Base-by-base conservation (phyloP, 805 yeast genomes). In the Candida gorgasii region DNA sequence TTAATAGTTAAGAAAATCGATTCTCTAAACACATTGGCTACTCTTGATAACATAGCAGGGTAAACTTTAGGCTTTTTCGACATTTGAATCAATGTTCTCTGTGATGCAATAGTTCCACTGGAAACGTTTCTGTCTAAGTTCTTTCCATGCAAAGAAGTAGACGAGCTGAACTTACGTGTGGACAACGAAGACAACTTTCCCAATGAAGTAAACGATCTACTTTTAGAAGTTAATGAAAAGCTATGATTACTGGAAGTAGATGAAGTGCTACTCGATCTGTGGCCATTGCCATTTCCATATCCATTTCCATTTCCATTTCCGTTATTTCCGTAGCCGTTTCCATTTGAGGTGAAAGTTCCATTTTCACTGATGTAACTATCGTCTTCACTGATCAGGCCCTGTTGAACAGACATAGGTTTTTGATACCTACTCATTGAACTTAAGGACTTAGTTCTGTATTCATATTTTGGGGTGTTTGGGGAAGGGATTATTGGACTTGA, bases 11-110 rank as follows among this genome's bases (percentile, higher is more conserved):
- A 59, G 16, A 78, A 78, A 22, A 89, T 75, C 16, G 80, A 69
- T 46, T 84, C 87, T 49, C 81, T 79, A 62, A 92, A 89, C 17
- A 80, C 76, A 16, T 74, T 76, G 0, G 97, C 96, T 13, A 93
- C 98, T 38, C 80, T 74, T 4, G 97, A 88, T 14, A 93, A 67
- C 55, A 88, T 54, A 0, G 99, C 98, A 1, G 98, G 97, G 60
- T 93, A 89, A 2, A 89, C 90, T 14, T 76, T 68, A 5, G 96
- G 95, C 43, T 77, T 73, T 42, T 67, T 67, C 9, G 74, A 61
- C 12, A 75, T 54, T 18, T 48, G 46, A 8, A 45, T 41, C 12
- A 78, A 61, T 0, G 86, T 72, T 46, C 73, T 71, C 18, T 70
- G 65, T 3, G 73, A 60, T 18, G 46, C 45, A 9, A 60, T 24